phyloP scores from a whole-genome alignment of 331 rosid genomes.

The Arachis monticola region DNA sequence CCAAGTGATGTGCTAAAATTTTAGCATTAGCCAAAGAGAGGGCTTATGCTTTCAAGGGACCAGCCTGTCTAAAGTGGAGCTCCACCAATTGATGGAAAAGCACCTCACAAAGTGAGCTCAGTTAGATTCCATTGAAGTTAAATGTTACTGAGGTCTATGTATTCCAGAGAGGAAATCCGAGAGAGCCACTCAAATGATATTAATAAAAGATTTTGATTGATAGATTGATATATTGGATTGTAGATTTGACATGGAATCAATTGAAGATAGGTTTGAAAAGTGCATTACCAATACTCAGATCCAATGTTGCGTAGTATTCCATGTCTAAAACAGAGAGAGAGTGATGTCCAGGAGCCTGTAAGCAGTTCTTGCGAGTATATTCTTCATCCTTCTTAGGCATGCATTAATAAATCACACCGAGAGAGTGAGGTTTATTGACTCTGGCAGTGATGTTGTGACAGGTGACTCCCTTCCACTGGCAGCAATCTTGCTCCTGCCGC shows the following conservation, averaged over 20 bases:
- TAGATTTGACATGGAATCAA: neutral
- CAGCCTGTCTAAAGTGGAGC: neutral
- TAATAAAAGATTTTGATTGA: neutral
- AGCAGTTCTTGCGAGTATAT: neutral
- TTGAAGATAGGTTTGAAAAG: neutral
- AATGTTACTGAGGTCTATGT: neutral
- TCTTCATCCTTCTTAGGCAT: neutral
- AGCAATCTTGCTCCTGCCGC: slow-evolving; percentile 31
- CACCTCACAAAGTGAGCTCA: neutral
- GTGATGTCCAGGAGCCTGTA: neutral
- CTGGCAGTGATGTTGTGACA: neutral
- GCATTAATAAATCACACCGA: neutral
- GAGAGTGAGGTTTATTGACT: neutral
- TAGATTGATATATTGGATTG: neutral
- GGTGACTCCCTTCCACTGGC: slow-evolving; percentile 15
- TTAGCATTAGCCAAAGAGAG: neutral
- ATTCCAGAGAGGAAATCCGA: neutral
- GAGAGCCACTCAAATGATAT: slow-evolving; percentile 1
- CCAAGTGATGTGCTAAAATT: neutral
- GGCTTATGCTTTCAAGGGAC: neutral
- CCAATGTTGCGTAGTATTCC: neutral
- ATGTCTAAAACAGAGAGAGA: slow-evolving; percentile 9
- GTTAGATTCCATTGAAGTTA: neutral
- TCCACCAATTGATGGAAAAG: slow-evolving; percentile 21
- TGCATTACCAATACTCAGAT: neutral